A percentile compares a stretch with the other conserved stretches of the same genome.
phyloP scores from a whole-genome alignment of 257 asterid genomes.

The Apocynum venetum region DNA sequence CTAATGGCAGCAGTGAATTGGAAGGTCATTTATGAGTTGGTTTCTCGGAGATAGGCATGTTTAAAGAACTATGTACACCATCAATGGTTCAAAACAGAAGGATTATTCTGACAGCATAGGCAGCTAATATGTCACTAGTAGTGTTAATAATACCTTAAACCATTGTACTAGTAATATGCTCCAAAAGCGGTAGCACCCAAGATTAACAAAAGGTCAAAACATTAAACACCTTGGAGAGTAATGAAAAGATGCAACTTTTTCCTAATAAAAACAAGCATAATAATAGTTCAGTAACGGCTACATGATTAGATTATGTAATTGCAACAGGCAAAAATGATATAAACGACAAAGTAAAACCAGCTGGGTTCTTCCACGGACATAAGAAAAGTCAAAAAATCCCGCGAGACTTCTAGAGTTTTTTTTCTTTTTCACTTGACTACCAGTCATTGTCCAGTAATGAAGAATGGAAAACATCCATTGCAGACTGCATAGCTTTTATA shows the following conservation, averaged over 20 bases:
- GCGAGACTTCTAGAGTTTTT: neutral
- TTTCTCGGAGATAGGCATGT: neutral
- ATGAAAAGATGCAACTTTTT: neutral
- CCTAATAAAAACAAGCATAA: neutral
- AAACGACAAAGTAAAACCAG: constrained; percentile 2
- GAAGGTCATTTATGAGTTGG: neutral
- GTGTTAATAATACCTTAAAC: neutral
- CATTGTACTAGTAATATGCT: neutral
- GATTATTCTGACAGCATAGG: neutral
- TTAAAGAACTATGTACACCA: neutral
- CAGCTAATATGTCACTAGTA: neutral
- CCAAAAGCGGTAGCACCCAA: neutral
- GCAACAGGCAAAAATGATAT: neutral
- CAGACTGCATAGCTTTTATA: neutral
- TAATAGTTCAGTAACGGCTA: neutral
- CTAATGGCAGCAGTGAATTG: neutral
- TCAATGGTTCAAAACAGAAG: neutral
- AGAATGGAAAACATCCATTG: neutral
- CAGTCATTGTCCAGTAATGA: neutral
- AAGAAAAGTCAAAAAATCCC: neutral
- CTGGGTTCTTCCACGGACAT: neutral
- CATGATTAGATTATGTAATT: neutral
- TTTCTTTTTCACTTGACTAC: neutral
- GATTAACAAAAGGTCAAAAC: neutral
- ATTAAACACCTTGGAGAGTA: neutral